Percentiles rank a stretch among this genome's conserved stretches.
Evolutionary conservation across 371 early-diverging fungal species (phyloP).

Genomic region (Mucor mucedo): DNA sequence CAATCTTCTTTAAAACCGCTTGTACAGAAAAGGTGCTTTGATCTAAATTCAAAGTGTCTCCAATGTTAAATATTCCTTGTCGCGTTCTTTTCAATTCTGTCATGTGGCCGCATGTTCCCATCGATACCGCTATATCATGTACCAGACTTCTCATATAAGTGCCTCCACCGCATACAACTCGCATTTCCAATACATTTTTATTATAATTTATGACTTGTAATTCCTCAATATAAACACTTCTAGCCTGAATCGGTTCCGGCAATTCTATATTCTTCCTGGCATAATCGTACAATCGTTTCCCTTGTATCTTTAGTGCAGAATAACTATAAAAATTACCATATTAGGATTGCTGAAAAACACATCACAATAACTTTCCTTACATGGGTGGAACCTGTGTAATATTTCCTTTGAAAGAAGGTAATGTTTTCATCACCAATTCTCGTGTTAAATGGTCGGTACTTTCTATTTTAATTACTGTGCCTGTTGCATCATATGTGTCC

Average conservation of each 20-base stretch:
- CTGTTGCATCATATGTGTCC: conserved; percentile 55
- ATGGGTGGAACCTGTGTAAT: conserved; percentile 56
- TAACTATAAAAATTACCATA: conserved; percentile 35
- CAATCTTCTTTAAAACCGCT: neutral
- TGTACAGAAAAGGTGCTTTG: conserved; percentile 4
- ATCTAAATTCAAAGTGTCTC: conserved; percentile 25
- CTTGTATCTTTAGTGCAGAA: conserved; percentile 53
- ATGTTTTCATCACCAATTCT: conserved; percentile 23
- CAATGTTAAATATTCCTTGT: conserved; percentile 38
- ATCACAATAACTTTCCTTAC: conserved; percentile 29
- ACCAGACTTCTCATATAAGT: conserved; percentile 59
- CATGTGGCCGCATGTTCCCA: conserved; percentile 54
- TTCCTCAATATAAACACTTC: conserved; percentile 34
- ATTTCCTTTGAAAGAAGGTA: conserved; percentile 43
- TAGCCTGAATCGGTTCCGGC: conserved; percentile 41
- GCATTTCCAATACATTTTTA: conserved; percentile 16
- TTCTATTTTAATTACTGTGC: conserved; percentile 32
- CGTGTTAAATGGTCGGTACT: conserved; percentile 36
- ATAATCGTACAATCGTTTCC: conserved; percentile 57
- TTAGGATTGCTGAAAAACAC: conserved; percentile 11
- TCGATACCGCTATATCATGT: conserved; percentile 44
- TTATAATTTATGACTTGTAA: conserved; percentile 33
- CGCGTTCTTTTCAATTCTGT: conserved; percentile 44
- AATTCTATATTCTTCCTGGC: conserved; percentile 43
- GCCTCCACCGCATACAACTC: conserved; percentile 52